These are phyloP conservation scores for Neopestalotiopsis sp. DNA, from an alignment of 2,329 filamentous ascomycete species.

Conservation along the genomic window DNA sequence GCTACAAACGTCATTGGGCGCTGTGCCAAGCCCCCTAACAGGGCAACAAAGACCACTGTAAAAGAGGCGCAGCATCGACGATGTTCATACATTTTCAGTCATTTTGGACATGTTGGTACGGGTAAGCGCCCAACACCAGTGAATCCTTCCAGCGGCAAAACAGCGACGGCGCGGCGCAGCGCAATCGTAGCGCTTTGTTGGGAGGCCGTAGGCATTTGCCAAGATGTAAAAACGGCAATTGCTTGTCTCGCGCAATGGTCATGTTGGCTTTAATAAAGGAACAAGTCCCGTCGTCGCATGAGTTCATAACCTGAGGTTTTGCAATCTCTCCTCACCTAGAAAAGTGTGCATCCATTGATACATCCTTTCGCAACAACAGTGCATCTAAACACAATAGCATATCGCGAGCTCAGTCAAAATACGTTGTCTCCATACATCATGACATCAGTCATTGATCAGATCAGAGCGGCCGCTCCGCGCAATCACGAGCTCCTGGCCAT, in stretches of 20 bases:
- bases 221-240: not conserved
- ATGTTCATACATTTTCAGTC: not conserved
- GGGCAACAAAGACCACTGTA: not conserved
- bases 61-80: not conserved
- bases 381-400: not conserved
- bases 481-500: slow-evolving; percentile 50
- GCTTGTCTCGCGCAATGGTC: not conserved
- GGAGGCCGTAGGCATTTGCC: not conserved
- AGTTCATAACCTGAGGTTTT: not conserved
- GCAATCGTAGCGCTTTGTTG: not conserved
- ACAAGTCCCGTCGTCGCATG: not conserved
- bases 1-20: slow-evolving; percentile 5
- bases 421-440: slow-evolving; percentile 13
- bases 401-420: not conserved
- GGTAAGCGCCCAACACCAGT: not conserved
- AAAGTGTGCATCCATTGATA: not conserved
- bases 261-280: not conserved
- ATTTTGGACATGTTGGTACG: not conserved
- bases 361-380: not conserved
- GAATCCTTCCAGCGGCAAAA: slow-evolving; percentile 8
- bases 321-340: not conserved
- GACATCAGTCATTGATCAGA: slow-evolving; percentile 38
- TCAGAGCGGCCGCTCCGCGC: slow-evolving; percentile 43
- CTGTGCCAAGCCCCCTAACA: not conserved
- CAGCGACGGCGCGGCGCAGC: slow-evolving; percentile 8